phyloP scores from a whole-genome alignment of 257 asterid genomes.

The Asclepias syriaca region DNA sequence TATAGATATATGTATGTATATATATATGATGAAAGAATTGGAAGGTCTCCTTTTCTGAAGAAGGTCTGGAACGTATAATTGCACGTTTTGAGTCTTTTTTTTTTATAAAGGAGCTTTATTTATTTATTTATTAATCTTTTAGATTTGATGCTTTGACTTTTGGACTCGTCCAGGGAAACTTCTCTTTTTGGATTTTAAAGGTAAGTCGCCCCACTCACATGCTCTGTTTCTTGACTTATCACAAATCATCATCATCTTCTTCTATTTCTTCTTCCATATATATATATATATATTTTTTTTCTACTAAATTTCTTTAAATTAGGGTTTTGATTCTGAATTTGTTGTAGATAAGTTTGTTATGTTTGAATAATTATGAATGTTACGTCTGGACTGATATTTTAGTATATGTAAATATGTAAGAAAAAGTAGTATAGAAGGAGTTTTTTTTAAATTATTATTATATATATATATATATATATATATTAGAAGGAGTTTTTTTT shows the following conservation, averaged over 20 bases:
- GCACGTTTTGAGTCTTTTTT: slow-evolving; percentile 46
- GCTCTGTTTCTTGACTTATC: slow-evolving; percentile 59
- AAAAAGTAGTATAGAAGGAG: too few species aligned
- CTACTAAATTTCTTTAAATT: too few species aligned
- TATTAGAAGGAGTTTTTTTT: too few species aligned
- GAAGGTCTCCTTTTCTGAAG: too few species aligned
- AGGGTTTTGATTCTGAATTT: too few species aligned
- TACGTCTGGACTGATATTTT: too few species aligned
- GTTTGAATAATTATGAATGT: too few species aligned
- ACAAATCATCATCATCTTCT: slow-evolving; percentile 13
- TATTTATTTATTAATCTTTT: slow-evolving; percentile 28
- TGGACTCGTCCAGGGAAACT: slow-evolving; percentile 60
- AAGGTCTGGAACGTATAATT: slow-evolving; percentile 39
- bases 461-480: too few species aligned
- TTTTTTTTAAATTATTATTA: too few species aligned
- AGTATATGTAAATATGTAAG: too few species aligned
- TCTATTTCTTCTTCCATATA: not conserved
- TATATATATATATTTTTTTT: too few species aligned
- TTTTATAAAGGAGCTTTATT: slow-evolving; percentile 56
- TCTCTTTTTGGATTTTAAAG: slow-evolving; percentile 87
- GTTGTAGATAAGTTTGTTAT: too few species aligned
- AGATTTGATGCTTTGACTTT: slow-evolving; percentile 72
- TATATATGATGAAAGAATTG: slow-evolving; percentile 13
- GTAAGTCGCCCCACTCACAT: slow-evolving; percentile 76
- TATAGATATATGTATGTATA: not conserved